Conservation (phyloP, 202 grass and related monocot species). For the Bolboschoenoplectus hybrid region DNA sequence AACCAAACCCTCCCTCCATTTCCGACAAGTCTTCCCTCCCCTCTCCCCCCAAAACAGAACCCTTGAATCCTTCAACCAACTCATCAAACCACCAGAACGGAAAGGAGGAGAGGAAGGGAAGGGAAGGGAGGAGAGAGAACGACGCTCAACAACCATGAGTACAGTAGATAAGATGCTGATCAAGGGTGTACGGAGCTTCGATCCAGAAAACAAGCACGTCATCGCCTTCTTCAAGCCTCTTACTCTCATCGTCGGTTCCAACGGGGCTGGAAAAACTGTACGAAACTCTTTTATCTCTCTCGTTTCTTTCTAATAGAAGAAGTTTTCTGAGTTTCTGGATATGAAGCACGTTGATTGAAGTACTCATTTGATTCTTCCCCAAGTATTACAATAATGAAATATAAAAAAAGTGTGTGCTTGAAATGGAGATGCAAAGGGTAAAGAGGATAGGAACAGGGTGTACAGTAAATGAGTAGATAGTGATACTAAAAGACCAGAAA, state of each 20-base stretch:
- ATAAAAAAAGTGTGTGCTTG: not conserved
- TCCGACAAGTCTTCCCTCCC: conserved; percentile 3
- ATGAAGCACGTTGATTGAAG: not conserved
- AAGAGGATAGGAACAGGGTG: not conserved
- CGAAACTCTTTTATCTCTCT: conserved; percentile 13
- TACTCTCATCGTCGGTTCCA: conserved; percentile 96
- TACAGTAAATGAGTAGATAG: not conserved
- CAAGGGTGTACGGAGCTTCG: conserved; percentile 97
- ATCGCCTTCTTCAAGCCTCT: conserved; percentile 98
- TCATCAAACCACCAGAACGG: not conserved
- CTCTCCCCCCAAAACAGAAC: not conserved
- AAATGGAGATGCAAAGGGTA: not conserved
- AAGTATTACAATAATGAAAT: not conserved
- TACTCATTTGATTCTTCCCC: not conserved
- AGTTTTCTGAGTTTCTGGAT: not conserved
- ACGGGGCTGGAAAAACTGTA: conserved; percentile 94
- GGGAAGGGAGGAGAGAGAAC: not conserved
- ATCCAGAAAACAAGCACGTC: conserved; percentile 98
- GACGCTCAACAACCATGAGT: conserved; percentile 69
- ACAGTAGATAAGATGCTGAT: conserved; percentile 99
- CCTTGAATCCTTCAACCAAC: conserved; percentile 19
- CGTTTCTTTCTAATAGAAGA: not conserved
- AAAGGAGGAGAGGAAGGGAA: not conserved
- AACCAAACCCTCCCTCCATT: conserved; percentile 27
- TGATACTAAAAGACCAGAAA: not conserved